Conservation (phyloP, 805 yeast genomes). For the Candida bentonensis region DNA sequence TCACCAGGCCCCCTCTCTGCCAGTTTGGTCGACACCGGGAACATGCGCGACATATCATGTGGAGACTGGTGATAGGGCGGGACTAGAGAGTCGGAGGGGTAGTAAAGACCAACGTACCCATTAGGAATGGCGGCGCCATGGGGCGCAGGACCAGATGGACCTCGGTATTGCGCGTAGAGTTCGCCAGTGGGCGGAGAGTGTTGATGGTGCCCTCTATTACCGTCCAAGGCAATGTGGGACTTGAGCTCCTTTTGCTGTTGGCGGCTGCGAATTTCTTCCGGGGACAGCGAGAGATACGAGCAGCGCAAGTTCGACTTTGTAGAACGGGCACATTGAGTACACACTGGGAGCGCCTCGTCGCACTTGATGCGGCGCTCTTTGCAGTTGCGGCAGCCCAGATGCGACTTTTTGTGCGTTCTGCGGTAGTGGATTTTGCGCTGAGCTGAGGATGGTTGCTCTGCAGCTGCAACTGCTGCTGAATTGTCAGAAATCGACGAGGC, state of each 20-base stretch:
- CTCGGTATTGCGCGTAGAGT: too few species aligned
- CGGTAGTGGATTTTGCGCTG: conserved; percentile 28
- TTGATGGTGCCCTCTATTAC: background rate
- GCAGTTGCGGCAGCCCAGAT: conserved; percentile 61
- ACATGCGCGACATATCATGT: too few species aligned
- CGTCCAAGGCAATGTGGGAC: background rate
- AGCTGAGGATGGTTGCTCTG: too few species aligned
- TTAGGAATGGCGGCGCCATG: too few species aligned
- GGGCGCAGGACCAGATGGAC: too few species aligned
- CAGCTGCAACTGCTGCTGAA: too few species aligned
- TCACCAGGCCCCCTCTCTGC: background rate
- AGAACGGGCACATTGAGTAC: conserved; percentile 37
- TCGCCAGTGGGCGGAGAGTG: too few species aligned
- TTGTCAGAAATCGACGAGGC: too few species aligned
- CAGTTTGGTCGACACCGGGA: conserved; percentile 1
- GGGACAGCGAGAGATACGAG: conserved; percentile 35
- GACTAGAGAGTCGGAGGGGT: too few species aligned
- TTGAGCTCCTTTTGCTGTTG: conserved; percentile 11
- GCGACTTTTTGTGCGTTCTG: conserved; percentile 54
- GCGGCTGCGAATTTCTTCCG: conserved; percentile 25
- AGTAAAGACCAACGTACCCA: too few species aligned
- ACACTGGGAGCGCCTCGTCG: conserved; percentile 47
- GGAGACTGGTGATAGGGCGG: too few species aligned
- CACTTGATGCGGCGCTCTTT: conserved; percentile 50
- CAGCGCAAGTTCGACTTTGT: conserved; percentile 26